A percentile compares a stretch with the other conserved stretches of the same genome.
Evolutionary conservation across 208 protist genomes (phyloP).

Genomic region (Balamuthia mandrillaris): DNA sequence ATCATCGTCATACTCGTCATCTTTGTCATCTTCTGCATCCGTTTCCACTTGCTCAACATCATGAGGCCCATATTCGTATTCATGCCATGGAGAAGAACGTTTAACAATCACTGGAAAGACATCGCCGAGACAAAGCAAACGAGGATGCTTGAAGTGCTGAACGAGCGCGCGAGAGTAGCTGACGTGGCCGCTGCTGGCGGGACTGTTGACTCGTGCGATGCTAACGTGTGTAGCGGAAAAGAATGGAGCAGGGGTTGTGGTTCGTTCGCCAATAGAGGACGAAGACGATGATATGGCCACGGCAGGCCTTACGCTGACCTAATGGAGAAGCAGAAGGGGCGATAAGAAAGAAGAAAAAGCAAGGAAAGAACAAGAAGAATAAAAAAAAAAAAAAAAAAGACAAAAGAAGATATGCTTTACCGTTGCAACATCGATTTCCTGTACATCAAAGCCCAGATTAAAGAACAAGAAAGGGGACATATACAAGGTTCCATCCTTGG

Average conservation of each 20-base stretch:
- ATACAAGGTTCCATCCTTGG: constrained; percentile 9
- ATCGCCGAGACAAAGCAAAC: constrained; percentile 4
- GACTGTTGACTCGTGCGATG: background rate
- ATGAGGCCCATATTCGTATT: too few relatives aligned
- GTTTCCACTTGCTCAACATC: background rate
- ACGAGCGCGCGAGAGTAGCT: constrained; percentile 3
- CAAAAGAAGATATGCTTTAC: background rate
- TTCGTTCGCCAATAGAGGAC: too few relatives aligned
- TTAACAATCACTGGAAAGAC: constrained; percentile 14
- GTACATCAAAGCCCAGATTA: background rate
- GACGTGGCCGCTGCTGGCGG: background rate
- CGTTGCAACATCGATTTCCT: background rate
- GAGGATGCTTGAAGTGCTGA: background rate
- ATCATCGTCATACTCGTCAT: background rate
- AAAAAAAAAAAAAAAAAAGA: background rate
- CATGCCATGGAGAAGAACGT: too few relatives aligned
- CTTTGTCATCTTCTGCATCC: background rate
- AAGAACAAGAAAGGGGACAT: background rate
- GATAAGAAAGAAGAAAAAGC: background rate
- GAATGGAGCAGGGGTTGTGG: background rate
- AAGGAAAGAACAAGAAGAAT: background rate
- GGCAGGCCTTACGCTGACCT: background rate
- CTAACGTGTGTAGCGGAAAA: background rate
- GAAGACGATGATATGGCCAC: too few relatives aligned
- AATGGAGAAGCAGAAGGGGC: background rate